These are phyloP conservation scores for Tulasnella sp. DNA, from an alignment of 768 basidiomycete species.

Conservation along the genomic window DNA sequence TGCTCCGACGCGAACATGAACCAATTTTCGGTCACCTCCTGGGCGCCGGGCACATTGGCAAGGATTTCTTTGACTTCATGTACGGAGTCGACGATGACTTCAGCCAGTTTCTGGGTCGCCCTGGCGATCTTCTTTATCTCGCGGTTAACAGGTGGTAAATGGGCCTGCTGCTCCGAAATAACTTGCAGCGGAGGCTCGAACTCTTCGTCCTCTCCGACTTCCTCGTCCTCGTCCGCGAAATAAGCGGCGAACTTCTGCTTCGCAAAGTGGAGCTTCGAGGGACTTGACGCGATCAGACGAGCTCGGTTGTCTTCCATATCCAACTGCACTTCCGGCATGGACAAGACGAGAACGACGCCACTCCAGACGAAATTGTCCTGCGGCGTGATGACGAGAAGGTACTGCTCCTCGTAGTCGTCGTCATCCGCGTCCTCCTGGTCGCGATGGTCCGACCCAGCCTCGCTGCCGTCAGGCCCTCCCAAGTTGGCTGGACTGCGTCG, in stretches of 20 bases:
- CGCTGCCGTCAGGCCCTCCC: conserved; percentile 38
- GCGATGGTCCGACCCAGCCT: conserved; percentile 54
- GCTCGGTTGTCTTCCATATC: conserved; percentile 85
- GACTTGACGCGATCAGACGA: conserved; percentile 89
- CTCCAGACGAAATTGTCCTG: conserved; percentile 88
- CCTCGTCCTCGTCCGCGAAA: conserved; percentile 47
- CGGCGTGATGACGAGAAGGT: conserved; percentile 86
- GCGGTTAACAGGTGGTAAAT: conserved; percentile 84
- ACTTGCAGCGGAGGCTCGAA: conserved; percentile 51
- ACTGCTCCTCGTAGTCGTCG: conserved; percentile 47
- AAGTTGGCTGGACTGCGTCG: conserved; percentile 44
- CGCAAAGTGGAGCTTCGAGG: conserved; percentile 71
- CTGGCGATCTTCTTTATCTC: conserved; percentile 90
- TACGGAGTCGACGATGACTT: conserved; percentile 91
- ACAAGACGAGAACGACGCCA: conserved; percentile 79
- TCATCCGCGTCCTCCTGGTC: conserved; percentile 39
- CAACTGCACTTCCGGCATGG: conserved; percentile 75
- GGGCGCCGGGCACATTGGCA: conserved; percentile 61
- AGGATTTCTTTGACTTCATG: conserved; percentile 78
- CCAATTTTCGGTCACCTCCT: conserved; percentile 92
- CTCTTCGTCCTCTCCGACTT: conserved; percentile 55
- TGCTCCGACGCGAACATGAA: conserved; percentile 96
- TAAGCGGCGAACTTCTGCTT: conserved; percentile 68
- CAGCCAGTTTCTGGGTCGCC: conserved; percentile 85
- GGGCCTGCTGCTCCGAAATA: conserved; percentile 82